Evolutionary conservation across 306 rosid genomes (phyloP), one percentile per base, ranked within the genome.

Genomic region (barrel medic (Medicago truncatula)): DNA sequence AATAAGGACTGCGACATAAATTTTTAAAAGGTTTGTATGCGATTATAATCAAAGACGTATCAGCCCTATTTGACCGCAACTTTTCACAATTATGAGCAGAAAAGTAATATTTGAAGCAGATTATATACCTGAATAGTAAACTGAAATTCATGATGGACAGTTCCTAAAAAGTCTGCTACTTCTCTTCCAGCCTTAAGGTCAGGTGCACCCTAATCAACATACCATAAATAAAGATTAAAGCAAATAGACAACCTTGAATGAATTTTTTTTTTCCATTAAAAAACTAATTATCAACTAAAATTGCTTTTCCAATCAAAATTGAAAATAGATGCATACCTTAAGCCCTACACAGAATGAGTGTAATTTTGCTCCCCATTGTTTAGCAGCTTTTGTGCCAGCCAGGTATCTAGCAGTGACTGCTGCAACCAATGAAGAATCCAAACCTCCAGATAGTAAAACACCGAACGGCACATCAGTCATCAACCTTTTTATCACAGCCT

Each of bases 401-500:
- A 96, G 58, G 88, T 96, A 84, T 18, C 98, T 90, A 65, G 99
- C 89, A 2, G 97, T 89, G 87, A 96, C 85, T 52, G 99, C 88
- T 56, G 99, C 98, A 59, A 96, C 98, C 84, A 96, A 67, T 1
- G 99, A 96, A 20, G 98, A 96, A 75, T 96, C 99, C 65, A 96
- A 66, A 59, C 99, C 99, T 13, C 98, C 98, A 3, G 97, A 96
- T 1, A 96, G 93, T 40, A 96, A 86, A 75, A 96, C 98, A 17
- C 99, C 98, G 0, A 96, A 96, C 36, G 99, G 99, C 74, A 92
- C 99, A 88, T 96, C 99, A 25, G 92, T 96, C 99, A 96, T 96
- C 71, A 92, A 78, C 87, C 99, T 86, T 69, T 96, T 96, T 82
- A 89, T 88, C 46, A 92, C 99, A 44, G 98, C 92, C 97, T 96